Evolutionary conservation across 2,329 filamentous ascomycete species (phyloP).

Genomic region (Aspergillus pseudoviridinutans): DNA sequence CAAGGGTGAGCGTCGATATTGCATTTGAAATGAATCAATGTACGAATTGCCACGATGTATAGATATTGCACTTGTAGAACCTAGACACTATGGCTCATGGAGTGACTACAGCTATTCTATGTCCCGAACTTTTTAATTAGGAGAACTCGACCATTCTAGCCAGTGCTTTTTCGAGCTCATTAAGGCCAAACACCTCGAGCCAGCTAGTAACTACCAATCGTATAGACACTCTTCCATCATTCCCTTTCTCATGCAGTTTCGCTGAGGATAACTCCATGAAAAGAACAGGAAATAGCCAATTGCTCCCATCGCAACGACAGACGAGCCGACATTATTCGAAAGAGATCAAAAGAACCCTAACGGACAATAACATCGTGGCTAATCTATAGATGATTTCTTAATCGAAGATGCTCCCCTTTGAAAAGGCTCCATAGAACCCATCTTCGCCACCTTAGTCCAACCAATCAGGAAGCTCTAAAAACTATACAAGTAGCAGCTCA

Average conservation of each 20-base stretch:
- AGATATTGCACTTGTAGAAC: neutral
- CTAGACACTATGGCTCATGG: neutral
- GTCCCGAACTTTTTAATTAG: neutral
- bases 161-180: neutral
- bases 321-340: neutral
- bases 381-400: too few relatives aligned
- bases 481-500: neutral
- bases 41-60: neutral
- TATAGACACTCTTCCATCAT: neutral
- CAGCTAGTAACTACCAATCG: neutral
- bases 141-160: neutral
- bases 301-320: neutral
- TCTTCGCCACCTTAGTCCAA: neutral
- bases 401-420: neutral
- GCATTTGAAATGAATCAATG: slow-evolving; percentile 5
- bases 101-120: neutral
- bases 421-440: neutral
- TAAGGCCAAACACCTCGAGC: neutral
- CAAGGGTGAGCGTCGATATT: slow-evolving; percentile 2
- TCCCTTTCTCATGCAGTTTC: neutral
- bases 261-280: neutral
- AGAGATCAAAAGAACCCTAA: neutral
- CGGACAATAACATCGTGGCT: neutral
- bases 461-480: slow-evolving; percentile 4
- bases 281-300: neutral